Evolutionary conservation across 805 yeast species (phyloP).

Genomic region (Martiniozyma abietophila): DNA sequence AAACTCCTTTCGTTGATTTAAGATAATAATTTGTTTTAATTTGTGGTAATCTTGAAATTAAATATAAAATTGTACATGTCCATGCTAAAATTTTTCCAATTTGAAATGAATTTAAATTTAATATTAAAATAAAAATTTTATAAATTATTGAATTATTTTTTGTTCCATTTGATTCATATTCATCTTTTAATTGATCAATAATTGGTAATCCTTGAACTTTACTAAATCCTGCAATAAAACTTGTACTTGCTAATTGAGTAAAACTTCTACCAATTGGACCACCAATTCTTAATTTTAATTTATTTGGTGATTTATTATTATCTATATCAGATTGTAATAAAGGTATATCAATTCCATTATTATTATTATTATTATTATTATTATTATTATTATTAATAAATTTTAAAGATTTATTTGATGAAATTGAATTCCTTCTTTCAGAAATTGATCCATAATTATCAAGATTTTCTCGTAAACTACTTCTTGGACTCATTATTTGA

Average conservation of each 20-base stretch:
- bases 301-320: too few relatives aligned
- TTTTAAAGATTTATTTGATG: not conserved
- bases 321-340: too few relatives aligned
- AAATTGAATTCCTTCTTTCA: not conserved
- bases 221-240: constrained; percentile 24
- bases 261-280: constrained; percentile 16
- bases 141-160: constrained; percentile 19
- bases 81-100: constrained; percentile 35
- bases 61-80: constrained; percentile 41
- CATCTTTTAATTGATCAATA: too few relatives aligned
- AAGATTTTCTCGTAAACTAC: constrained; percentile 17
- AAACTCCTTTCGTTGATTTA: constrained; percentile 42
- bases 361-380: constrained; percentile 3
- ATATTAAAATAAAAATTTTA: constrained; percentile 12
- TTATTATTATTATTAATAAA: not conserved
- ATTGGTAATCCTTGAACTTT: constrained; percentile 22
- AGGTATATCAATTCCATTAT: too few relatives aligned
- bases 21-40: constrained; percentile 35
- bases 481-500: constrained; percentile 19
- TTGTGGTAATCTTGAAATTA: constrained; percentile 45
- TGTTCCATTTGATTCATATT: too few relatives aligned
- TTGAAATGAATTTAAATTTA: constrained; percentile 12
- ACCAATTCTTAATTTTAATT: too few relatives aligned
- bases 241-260: constrained; percentile 19
- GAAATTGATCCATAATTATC: constrained; percentile 8